A percentile compares a stretch with the other conserved stretches of the same genome.
Conservation (phyloP, 2,329 filamentous ascomycete species). For the Xylariaceae sp. region DNA sequence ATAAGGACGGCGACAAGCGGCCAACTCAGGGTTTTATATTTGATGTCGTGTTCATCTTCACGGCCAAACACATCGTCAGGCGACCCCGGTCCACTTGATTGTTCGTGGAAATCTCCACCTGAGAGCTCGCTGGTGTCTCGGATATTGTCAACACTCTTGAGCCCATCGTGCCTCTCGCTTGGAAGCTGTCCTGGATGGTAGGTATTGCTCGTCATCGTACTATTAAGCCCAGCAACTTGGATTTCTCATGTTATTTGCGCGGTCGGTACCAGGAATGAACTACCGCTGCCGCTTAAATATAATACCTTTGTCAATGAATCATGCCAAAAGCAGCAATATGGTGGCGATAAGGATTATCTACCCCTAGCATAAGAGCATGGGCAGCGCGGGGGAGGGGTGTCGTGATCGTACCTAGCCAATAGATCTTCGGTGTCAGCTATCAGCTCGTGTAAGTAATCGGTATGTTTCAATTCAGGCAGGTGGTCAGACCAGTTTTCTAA, state of each 20-base stretch:
- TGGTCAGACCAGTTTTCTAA: no score
- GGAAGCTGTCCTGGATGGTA: conserved; percentile 13
- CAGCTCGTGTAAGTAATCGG: no score
- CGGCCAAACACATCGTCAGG: conserved; percentile 50
- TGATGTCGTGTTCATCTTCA: conserved; percentile 47
- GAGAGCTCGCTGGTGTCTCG: neutral
- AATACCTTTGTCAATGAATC: no score
- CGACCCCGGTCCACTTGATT: conserved; percentile 9
- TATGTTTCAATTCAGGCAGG: no score
- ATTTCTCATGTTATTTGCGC: neutral
- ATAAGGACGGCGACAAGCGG: conserved; percentile 58
- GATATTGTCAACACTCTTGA: neutral
- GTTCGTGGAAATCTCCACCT: conserved; percentile 1
- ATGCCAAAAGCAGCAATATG: no score
- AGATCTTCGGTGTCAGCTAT: no score
- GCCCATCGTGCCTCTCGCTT: conserved; percentile 7
- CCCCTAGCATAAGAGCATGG: no score
- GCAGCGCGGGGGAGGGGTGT: no score
- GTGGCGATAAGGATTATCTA: no score
- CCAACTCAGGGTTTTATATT: conserved; percentile 61
- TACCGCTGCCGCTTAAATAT: no score
- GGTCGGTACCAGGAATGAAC: no score
- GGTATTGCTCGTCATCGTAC: conserved; percentile 16
- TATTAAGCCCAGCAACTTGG: neutral
- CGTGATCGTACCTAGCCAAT: no score